These are phyloP conservation scores for Fragilariopsis cylindrus DNA, from an alignment of 108 stramenopile species.

Conservation along the genomic window DNA sequence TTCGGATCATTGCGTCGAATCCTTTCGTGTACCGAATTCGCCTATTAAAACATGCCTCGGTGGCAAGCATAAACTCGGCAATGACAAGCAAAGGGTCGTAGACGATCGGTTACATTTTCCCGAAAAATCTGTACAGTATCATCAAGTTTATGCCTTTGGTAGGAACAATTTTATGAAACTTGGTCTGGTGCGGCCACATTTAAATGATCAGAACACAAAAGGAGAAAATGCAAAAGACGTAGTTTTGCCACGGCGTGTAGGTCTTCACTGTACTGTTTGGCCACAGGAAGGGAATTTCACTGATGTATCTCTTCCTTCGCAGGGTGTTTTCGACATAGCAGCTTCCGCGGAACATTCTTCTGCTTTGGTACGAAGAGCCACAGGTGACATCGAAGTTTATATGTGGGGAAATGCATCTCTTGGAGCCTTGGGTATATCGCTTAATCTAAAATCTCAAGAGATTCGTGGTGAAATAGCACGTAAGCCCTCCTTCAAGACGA, in stretches of 20 bases:
- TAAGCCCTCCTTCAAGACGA: constrained; percentile 24
- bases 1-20: constrained; percentile 25
- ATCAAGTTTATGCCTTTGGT: constrained; percentile 87
- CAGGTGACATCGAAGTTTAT: constrained; percentile 73
- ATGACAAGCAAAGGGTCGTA: constrained; percentile 6
- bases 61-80: not conserved
- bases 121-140: constrained; percentile 49
- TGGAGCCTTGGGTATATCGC: constrained; percentile 54
- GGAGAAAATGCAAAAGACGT: constrained; percentile 37
- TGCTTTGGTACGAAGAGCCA: constrained; percentile 71
- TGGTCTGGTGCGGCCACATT: constrained; percentile 50
- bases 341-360: constrained; percentile 78
- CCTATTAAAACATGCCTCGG: not conserved
- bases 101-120: constrained; percentile 11
- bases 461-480: constrained; percentile 29
- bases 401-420: constrained; percentile 79
- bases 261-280: constrained; percentile 70
- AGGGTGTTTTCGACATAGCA: constrained; percentile 77
- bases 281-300: constrained; percentile 15
- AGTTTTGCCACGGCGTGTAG: constrained; percentile 72
- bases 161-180: constrained; percentile 75
- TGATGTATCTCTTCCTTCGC: constrained; percentile 36
- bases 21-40: not conserved
- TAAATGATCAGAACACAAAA: constrained; percentile 37
- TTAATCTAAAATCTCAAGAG: constrained; percentile 17